Evolutionary conservation across 2,329 filamentous ascomycete genomes (phyloP).

Genomic region (Zymoseptoria passerinii): DNA sequence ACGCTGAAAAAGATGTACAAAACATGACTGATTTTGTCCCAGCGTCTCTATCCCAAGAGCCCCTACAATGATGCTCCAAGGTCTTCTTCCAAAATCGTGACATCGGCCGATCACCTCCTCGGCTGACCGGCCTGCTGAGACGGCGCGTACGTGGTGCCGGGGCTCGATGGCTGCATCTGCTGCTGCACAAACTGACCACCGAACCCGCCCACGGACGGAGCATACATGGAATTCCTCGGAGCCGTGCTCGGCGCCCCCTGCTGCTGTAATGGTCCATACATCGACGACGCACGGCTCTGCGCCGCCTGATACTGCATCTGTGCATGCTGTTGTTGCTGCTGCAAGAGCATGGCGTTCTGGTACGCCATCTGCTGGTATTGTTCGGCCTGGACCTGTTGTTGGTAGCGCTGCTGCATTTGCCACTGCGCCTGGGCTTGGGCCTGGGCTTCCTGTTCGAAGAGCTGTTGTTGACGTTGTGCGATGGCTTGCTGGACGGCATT

Average conservation of each 20-base stretch:
- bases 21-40: not conserved
- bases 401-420: constrained; percentile 29
- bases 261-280: constrained; percentile 5
- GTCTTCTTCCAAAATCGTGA: not conserved
- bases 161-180: not conserved
- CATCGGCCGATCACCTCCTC: not conserved
- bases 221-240: not conserved
- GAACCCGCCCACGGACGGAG: constrained; percentile 6
- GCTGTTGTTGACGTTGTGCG: constrained; percentile 43
- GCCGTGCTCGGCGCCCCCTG: not conserved
- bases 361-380: constrained; percentile 22
- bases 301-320: constrained; percentile 1
- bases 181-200: constrained; percentile 15
- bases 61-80: not conserved
- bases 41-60: not conserved
- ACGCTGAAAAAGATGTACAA: too few relatives aligned
- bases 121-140: not conserved
- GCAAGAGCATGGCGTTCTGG: constrained; percentile 9
- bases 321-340: not conserved
- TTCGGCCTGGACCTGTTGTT: constrained; percentile 20
- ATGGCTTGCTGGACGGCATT: constrained; percentile 67
- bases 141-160: not conserved
- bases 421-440: constrained; percentile 32
- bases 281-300: not conserved
- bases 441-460: constrained; percentile 28